Conservation (phyloP, 495 filamentous ascomycete species). For the Aspergillus indologenus region DNA sequence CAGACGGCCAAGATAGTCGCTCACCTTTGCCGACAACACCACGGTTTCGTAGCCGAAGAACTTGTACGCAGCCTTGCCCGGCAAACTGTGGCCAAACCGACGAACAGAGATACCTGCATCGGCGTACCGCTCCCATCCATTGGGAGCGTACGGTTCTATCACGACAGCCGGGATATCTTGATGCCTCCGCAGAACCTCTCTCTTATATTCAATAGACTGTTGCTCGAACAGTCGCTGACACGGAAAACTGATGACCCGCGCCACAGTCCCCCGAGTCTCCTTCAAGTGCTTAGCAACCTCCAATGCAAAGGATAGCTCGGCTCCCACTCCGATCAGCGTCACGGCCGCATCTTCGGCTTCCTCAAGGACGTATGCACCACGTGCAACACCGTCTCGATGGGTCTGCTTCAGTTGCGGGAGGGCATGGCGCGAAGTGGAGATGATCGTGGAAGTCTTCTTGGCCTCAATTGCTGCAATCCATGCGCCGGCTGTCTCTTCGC, state of each 20-base stretch:
- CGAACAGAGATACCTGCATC: constrained; percentile 49
- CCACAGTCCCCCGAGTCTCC: constrained; percentile 34
- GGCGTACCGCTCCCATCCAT: constrained; percentile 59
- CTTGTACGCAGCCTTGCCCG: constrained; percentile 50
- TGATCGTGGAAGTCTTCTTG: constrained; percentile 44
- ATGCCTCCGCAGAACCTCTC: constrained; percentile 34
- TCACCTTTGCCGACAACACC: constrained; percentile 43
- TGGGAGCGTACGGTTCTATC: constrained; percentile 53
- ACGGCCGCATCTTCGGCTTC: constrained; percentile 40
- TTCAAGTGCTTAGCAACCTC: constrained; percentile 34
- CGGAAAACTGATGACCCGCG: constrained; percentile 54
- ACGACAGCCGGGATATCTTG: constrained; percentile 44
- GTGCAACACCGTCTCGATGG: constrained; percentile 37
- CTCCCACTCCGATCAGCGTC: constrained; percentile 50
- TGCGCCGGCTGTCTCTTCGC: constrained; percentile 55
- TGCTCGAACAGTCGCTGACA: constrained; percentile 52
- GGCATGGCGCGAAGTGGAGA: constrained; percentile 47
- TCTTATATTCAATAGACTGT: constrained; percentile 49
- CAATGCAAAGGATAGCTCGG: constrained; percentile 46
- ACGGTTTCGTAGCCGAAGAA: constrained; percentile 51
- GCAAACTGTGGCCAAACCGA: constrained; percentile 49
- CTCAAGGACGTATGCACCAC: constrained; percentile 47
- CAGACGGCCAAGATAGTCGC: constrained; percentile 40
- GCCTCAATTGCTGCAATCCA: constrained; percentile 48
- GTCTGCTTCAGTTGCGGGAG: constrained; percentile 43